A percentile compares a stretch with the other conserved stretches of the same genome.
These are phyloP conservation scores for Amorphotheca resinae DNA, from an alignment of 495 filamentous ascomycete genomes.

Conservation along the genomic window DNA sequence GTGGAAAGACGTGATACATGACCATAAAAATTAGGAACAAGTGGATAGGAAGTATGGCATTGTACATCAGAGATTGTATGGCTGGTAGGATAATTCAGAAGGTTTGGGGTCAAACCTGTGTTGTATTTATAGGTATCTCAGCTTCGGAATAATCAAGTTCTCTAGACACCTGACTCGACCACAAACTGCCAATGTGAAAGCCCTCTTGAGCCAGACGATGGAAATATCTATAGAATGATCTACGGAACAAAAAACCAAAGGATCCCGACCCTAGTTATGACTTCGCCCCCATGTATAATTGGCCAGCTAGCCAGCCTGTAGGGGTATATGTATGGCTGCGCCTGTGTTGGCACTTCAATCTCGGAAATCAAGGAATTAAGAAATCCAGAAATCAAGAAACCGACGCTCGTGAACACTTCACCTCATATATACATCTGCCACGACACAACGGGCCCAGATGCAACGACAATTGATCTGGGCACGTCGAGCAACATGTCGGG, in stretches of 20 bases:
- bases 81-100: constrained; percentile 12
- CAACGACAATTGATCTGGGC: background rate
- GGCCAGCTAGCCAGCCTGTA: too few species aligned
- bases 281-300: background rate
- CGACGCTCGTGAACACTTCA: too few species aligned
- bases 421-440: too few species aligned
- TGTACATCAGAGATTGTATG: constrained; percentile 17
- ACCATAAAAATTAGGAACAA: background rate
- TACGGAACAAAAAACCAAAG: too few species aligned
- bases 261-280: too few species aligned
- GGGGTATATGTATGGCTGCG: background rate
- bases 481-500: background rate
- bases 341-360: background rate
- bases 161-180: too few species aligned
- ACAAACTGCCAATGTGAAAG: too few species aligned
- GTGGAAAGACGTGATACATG: background rate
- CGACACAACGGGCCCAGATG: background rate
- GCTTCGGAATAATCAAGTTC: constrained; percentile 15
- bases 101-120: constrained; percentile 10
- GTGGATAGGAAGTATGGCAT: constrained; percentile 9
- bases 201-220: too few species aligned
- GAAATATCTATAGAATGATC: too few species aligned
- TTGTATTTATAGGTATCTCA: constrained; percentile 22
- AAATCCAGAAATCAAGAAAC: too few species aligned
- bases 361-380: too few species aligned